These are phyloP conservation scores for Boeremia lycopersici DNA, from an alignment of 2,329 filamentous ascomycete species.

Conservation along the genomic window DNA sequence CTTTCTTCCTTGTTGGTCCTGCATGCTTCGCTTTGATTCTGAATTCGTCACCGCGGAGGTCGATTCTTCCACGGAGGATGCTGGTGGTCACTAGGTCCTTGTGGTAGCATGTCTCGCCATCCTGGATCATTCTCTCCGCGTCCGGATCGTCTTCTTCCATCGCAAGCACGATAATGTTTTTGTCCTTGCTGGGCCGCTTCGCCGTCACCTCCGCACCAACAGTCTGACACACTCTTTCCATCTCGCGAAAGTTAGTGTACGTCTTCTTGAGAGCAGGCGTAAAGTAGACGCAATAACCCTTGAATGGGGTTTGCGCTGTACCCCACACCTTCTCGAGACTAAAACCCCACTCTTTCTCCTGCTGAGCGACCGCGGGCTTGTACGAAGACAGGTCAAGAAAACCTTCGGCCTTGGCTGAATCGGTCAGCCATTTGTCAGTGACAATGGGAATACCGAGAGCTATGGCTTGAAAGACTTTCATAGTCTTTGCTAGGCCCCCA, in stretches of 20 bases:
- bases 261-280: constrained; percentile 48
- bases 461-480: constrained; percentile 54
- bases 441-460: constrained; percentile 53
- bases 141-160: constrained; percentile 46
- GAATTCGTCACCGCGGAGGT: constrained; percentile 50
- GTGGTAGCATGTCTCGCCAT: constrained; percentile 46
- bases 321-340: constrained; percentile 40
- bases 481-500: constrained; percentile 49
- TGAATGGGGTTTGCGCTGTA: constrained; percentile 51
- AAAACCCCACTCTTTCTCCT: constrained; percentile 50
- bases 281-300: constrained; percentile 57
- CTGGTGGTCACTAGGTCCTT: constrained; percentile 52
- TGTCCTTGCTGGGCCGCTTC: constrained; percentile 30
- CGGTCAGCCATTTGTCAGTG: constrained; percentile 54
- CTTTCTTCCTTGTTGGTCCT: constrained; percentile 22
- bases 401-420: constrained; percentile 43
- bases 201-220: constrained; percentile 48
- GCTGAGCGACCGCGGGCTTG: constrained; percentile 39
- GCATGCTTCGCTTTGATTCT: constrained; percentile 22
- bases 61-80: constrained; percentile 51
- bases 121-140: constrained; percentile 37
- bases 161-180: constrained; percentile 48
- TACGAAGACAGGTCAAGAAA: constrained; percentile 46
- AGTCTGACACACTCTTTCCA: constrained; percentile 46
- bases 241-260: constrained; percentile 44